phyloP scores from a whole-genome alignment of 2,329 filamentous ascomycete genomes.

The Microcyclospora pomicola region DNA sequence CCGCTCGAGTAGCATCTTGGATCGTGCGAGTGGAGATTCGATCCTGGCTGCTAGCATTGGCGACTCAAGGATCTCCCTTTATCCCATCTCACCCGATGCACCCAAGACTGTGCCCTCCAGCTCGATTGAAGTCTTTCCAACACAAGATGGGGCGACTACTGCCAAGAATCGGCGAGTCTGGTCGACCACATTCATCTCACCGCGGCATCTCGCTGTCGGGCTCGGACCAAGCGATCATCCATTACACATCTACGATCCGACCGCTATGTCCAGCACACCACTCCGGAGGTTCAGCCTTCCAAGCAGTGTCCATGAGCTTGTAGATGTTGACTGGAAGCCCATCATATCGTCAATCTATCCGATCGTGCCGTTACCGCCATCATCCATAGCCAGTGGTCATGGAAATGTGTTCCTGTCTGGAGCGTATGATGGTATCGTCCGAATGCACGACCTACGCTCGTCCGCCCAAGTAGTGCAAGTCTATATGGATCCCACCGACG shows the following conservation, averaged over 20 bases:
- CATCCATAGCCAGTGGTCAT: slow-evolving; percentile 19
- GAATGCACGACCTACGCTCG: slow-evolving; percentile 48
- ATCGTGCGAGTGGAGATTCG: slow-evolving; percentile 7
- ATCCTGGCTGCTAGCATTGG: slow-evolving; percentile 40
- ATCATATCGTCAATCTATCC: slow-evolving; percentile 31
- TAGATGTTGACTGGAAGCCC: slow-evolving; percentile 12
- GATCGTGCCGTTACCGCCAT: slow-evolving; percentile 27
- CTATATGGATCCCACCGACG: slow-evolving; percentile 43
- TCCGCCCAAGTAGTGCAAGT: slow-evolving; percentile 30
- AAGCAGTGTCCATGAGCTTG: slow-evolving; percentile 10
- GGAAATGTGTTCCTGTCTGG: slow-evolving; percentile 45
- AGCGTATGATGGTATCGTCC: slow-evolving; percentile 43
- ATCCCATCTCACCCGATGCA: slow-evolving; percentile 12
- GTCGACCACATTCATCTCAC: slow-evolving; percentile 41
- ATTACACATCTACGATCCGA: slow-evolving; percentile 35
- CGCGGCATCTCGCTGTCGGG: slow-evolving; percentile 38
- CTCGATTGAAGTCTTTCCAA: slow-evolving; percentile 15
- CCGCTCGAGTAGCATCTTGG: slow-evolving; percentile 27
- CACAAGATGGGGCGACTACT: slow-evolving; percentile 1
- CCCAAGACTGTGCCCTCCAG: slow-evolving; percentile 24
- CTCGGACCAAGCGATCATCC: slow-evolving; percentile 30
- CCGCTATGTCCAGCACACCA: slow-evolving; percentile 27
- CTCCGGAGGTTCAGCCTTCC: slow-evolving; percentile 27
- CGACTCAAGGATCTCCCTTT: slow-evolving; percentile 27
- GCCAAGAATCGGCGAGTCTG: slow-evolving; percentile 23